phyloP scores from a whole-genome alignment of 1,284 basidiomycete genomes.

The Trametes sp. region DNA sequence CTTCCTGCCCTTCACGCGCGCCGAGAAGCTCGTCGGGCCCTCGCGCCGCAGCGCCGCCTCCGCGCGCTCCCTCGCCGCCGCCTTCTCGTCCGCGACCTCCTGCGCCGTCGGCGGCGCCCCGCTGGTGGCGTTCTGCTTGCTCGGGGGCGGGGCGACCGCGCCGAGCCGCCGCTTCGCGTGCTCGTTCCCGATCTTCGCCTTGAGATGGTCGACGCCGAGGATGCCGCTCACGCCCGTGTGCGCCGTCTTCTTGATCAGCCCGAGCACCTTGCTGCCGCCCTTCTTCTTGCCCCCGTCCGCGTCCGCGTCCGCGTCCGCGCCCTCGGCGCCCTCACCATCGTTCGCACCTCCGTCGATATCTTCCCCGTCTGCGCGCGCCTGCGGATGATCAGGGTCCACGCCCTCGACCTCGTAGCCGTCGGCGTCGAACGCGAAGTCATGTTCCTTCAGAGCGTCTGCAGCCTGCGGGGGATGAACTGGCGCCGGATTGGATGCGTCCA shows the following conservation, averaged over 20 bases:
- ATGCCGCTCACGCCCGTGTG: conserved; percentile 36
- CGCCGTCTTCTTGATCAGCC: conserved; percentile 35
- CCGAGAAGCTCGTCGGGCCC: conserved; percentile 40
- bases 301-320: not conserved
- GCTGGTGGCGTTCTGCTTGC: not conserved
- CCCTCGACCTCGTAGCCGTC: conserved; percentile 37
- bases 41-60: conserved; percentile 34
- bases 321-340: conserved; percentile 15
- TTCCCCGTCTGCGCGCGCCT: not conserved
- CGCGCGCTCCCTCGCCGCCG: conserved; percentile 11
- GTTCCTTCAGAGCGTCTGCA: conserved; percentile 30
- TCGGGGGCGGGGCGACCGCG: conserved; percentile 27
- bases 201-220: conserved; percentile 38
- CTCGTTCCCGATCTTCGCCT: conserved; percentile 40
- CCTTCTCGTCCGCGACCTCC: conserved; percentile 11
- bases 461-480: conserved; percentile 18
- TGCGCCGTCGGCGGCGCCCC: conserved; percentile 11
- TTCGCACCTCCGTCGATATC: conserved; percentile 4
- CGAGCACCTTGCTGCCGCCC: conserved; percentile 33
- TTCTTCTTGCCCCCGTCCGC: conserved; percentile 27
- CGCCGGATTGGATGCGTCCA: conserved; percentile 18
- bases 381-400: conserved; percentile 25
- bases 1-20: conserved; percentile 37
- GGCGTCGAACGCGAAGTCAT: conserved; percentile 35
- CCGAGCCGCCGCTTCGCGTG: conserved; percentile 38